Evolutionary conservation across 1,284 basidiomycete genomes (phyloP).

Genomic region (Microbotryomycetes sp.): DNA sequence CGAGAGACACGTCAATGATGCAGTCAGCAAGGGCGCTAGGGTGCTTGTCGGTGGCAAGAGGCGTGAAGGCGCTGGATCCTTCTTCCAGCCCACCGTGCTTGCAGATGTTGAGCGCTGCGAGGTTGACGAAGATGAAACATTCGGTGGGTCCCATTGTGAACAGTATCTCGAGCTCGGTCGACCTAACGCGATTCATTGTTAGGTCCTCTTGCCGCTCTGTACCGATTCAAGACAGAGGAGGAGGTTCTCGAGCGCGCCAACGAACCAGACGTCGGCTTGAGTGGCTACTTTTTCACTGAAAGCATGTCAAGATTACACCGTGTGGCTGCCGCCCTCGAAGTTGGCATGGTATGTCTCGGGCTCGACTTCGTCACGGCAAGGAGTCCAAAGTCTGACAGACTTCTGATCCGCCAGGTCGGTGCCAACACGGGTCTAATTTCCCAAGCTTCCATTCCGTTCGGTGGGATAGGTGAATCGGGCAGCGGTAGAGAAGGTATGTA

Average conservation of each 20-base stretch:
- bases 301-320: conserved; percentile 88
- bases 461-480: conserved; percentile 82
- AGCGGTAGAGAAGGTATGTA: conserved; percentile 53
- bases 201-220: conserved; percentile 28
- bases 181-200: not conserved
- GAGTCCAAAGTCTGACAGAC: too few species aligned
- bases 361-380: not conserved
- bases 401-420: conserved; percentile 30
- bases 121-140: conserved; percentile 25
- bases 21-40: conserved; percentile 72
- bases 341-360: conserved; percentile 65
- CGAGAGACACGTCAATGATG: conserved; percentile 74
- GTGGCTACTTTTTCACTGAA: conserved; percentile 87
- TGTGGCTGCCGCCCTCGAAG: conserved; percentile 87
- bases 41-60: conserved; percentile 74
- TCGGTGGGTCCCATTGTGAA: conserved; percentile 3
- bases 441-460: conserved; percentile 81
- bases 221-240: conserved; percentile 75
- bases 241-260: conserved; percentile 84
- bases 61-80: not conserved
- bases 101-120: not conserved
- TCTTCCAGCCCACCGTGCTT: conserved; percentile 4
- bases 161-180: not conserved
- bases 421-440: conserved; percentile 72
- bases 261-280: conserved; percentile 72